Evolutionary conservation across 192 early-diverging fungal genomes (phyloP).

Genomic region (Podila epigama): DNA sequence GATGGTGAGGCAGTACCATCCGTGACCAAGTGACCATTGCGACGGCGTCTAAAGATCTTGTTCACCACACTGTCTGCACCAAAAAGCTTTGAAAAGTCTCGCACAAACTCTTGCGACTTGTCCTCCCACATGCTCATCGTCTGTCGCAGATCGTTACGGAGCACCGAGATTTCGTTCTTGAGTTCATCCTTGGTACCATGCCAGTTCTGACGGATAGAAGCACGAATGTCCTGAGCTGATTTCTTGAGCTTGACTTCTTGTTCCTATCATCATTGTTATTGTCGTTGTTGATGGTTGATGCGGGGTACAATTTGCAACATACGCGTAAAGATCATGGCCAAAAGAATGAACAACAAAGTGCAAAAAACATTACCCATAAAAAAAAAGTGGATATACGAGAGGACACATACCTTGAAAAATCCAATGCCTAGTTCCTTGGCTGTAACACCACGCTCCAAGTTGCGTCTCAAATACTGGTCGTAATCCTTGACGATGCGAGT

Average conservation of each 20-base stretch:
- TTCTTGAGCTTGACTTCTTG: slow-evolving; percentile 81
- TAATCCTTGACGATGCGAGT: slow-evolving; percentile 87
- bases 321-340: too few species aligned
- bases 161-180: slow-evolving; percentile 65
- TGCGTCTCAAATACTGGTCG: slow-evolving; percentile 82
- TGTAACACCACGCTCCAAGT: slow-evolving; percentile 84
- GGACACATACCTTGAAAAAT: slow-evolving; percentile 72
- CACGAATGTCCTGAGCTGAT: slow-evolving; percentile 71
- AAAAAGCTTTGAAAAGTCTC: slow-evolving; percentile 74
- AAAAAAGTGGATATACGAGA: not conserved
- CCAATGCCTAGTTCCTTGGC: slow-evolving; percentile 84
- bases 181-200: slow-evolving; percentile 71
- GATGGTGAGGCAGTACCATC: slow-evolving; percentile 19
- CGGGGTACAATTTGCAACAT: too few species aligned
- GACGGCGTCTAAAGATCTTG: slow-evolving; percentile 50
- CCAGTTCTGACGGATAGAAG: slow-evolving; percentile 73
- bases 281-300: not conserved
- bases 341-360: not conserved
- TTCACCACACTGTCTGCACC: slow-evolving; percentile 66
- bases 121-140: slow-evolving; percentile 76
- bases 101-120: slow-evolving; percentile 77
- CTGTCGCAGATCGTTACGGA: slow-evolving; percentile 70
- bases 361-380: not conserved
- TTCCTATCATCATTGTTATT: slow-evolving; percentile 50
- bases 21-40: slow-evolving; percentile 19